A percentile compares a stretch with the other conserved stretches of the same genome.
These are phyloP conservation scores for Sphaceloma murrayae DNA, from an alignment of 2,329 filamentous ascomycete species.

Conservation along the genomic window DNA sequence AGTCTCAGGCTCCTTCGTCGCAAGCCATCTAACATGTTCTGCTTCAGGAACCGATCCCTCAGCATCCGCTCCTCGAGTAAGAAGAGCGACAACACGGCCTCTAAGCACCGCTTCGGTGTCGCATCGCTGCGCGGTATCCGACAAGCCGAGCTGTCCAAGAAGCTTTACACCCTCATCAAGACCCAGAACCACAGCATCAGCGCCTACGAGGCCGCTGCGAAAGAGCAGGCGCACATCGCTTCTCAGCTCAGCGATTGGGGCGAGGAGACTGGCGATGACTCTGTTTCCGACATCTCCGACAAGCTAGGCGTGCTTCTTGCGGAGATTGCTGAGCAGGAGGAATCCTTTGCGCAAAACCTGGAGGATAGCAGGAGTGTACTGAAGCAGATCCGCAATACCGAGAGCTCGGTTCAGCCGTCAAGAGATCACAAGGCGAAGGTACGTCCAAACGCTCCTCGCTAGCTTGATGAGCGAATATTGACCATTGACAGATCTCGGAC, in stretches of 20 bases:
- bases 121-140: constrained; percentile 73
- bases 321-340: constrained; percentile 91
- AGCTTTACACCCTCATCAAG: constrained; percentile 88
- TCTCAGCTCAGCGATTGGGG: constrained; percentile 94
- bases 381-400: constrained; percentile 91
- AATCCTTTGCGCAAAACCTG: constrained; percentile 71
- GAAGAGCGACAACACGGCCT: constrained; percentile 33
- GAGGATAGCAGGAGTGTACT: constrained; percentile 75
- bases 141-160: constrained; percentile 81
- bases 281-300: constrained; percentile 81
- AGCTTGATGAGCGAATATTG: not conserved
- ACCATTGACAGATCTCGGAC: constrained; percentile 57
- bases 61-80: constrained; percentile 60
- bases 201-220: constrained; percentile 73
- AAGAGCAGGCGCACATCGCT: constrained; percentile 75
- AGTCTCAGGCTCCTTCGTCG: not conserved
- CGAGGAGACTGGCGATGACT: constrained; percentile 79
- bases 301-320: constrained; percentile 88
- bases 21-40: constrained; percentile 2
- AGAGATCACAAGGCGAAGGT: constrained; percentile 73
- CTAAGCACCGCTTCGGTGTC: constrained; percentile 70
- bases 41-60: constrained; percentile 45
- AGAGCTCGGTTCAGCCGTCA: constrained; percentile 88
- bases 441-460: constrained; percentile 9
- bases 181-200: constrained; percentile 81